These are phyloP conservation scores for Corylus avellana DNA, from an alignment of 306 rosid species.

Conservation along the genomic window DNA sequence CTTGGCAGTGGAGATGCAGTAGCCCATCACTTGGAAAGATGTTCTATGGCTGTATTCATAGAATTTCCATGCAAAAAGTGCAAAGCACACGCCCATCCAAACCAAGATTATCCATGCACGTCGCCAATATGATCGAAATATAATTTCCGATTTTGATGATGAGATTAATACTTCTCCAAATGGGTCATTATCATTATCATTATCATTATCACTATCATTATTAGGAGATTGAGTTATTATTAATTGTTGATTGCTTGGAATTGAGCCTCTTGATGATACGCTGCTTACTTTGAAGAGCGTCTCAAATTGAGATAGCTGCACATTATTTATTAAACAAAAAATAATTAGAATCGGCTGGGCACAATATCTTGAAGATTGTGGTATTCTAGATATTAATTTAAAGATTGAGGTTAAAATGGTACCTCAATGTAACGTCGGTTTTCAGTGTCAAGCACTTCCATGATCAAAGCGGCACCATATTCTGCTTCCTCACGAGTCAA, in stretches of 20 bases:
- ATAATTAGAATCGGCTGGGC: too few relatives aligned
- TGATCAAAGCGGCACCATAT: slow-evolving; percentile 61
- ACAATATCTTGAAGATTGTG: too few relatives aligned
- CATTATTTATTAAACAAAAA: too few relatives aligned
- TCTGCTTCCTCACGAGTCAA: slow-evolving; percentile 81
- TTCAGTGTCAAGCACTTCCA: slow-evolving; percentile 68
- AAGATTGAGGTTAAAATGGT: background rate
- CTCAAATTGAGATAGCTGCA: slow-evolving; percentile 55
- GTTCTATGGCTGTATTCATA: slow-evolving; percentile 54
- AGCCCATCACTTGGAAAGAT: slow-evolving; percentile 87
- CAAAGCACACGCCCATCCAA: slow-evolving; percentile 54
- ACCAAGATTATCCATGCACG: slow-evolving; percentile 64
- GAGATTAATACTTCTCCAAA: slow-evolving; percentile 45
- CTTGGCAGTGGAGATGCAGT: slow-evolving; percentile 78
- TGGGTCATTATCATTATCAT: slow-evolving; percentile 8
- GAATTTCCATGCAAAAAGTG: slow-evolving; percentile 78
- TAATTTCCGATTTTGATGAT: slow-evolving; percentile 41
- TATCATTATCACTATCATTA: too few relatives aligned
- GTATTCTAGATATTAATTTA: background rate
- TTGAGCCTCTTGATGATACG: slow-evolving; percentile 27
- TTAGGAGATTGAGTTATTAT: slow-evolving; percentile 7
- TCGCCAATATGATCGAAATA: slow-evolving; percentile 73
- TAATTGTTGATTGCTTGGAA: slow-evolving; percentile 34
- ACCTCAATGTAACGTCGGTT: slow-evolving; percentile 77
- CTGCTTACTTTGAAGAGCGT: slow-evolving; percentile 41